Conservation (phyloP, 2,329 filamentous ascomycete species). For the Calonectria crousiana region DNA sequence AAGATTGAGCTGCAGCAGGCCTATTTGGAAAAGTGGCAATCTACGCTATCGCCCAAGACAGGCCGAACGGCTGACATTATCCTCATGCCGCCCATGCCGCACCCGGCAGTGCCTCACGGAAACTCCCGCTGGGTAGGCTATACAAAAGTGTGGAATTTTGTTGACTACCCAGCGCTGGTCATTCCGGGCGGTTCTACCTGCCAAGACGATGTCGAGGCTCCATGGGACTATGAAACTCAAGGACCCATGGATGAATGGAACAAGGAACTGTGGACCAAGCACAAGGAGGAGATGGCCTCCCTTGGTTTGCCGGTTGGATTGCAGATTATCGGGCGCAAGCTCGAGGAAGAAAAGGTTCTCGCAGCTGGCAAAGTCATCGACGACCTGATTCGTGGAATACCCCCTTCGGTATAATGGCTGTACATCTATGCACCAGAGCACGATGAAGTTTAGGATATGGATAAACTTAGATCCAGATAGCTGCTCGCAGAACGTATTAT, state of each 20-base stretch:
- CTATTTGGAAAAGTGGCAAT: constrained; percentile 71
- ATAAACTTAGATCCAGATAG: background rate
- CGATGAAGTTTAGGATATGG: background rate
- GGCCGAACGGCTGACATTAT: constrained; percentile 66
- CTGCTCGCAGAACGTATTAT: background rate
- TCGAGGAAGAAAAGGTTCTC: constrained; percentile 68
- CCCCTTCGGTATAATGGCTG: background rate
- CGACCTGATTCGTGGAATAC: constrained; percentile 2
- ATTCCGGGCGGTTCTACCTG: constrained; percentile 51
- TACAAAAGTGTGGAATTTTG: constrained; percentile 47
- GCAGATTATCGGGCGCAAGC: constrained; percentile 63
- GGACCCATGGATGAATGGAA: constrained; percentile 36
- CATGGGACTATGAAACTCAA: constrained; percentile 35
- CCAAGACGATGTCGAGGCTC: constrained; percentile 52
- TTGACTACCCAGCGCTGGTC: constrained; percentile 45
- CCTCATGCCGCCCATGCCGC: constrained; percentile 71
- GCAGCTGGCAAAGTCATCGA: constrained; percentile 26
- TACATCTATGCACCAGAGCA: background rate
- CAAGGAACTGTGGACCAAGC: constrained; percentile 27
- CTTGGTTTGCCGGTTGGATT: constrained; percentile 58
- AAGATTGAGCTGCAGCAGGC: constrained; percentile 56
- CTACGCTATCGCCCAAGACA: constrained; percentile 53
- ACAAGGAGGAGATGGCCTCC: constrained; percentile 30
- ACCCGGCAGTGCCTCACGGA: constrained; percentile 63
- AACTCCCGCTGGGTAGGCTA: constrained; percentile 61